Conservation (phyloP, 805 yeast species). For the Saccharomycopsis guyanensis region DNA sequence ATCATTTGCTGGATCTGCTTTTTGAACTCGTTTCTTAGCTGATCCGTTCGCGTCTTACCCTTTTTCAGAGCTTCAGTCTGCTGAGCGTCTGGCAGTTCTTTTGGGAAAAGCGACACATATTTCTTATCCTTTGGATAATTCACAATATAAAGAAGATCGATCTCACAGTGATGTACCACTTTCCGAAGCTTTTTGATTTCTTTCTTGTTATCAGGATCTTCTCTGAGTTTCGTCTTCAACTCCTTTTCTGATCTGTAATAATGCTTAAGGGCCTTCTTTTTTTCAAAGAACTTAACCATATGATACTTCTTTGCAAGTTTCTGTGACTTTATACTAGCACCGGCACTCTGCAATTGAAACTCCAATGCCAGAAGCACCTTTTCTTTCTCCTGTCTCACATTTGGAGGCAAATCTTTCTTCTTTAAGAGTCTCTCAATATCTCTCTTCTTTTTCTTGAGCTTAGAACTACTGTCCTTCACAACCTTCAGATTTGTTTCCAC, state of each 20-base stretch:
- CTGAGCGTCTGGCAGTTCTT: conserved; percentile 27
- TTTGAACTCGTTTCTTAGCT: conserved; percentile 40
- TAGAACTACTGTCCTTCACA: conserved; percentile 30
- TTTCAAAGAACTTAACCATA: conserved; percentile 88
- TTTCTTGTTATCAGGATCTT: conserved; percentile 23
- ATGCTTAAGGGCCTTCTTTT: conserved; percentile 71
- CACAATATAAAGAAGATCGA: conserved; percentile 67
- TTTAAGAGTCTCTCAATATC: conserved; percentile 67
- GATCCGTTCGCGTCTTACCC: conserved; percentile 36
- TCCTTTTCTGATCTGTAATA: conserved; percentile 42
- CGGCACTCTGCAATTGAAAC: conserved; percentile 46
- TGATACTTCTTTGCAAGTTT: conserved; percentile 69
- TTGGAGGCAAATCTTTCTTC: conserved; percentile 50
- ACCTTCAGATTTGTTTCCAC: too few relatives aligned
- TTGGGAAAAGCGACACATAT: conserved; percentile 72
- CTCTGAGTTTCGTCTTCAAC: conserved; percentile 24
- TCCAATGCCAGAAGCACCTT: conserved; percentile 63
- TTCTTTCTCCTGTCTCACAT: conserved; percentile 61
- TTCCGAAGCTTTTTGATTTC: conserved; percentile 38
- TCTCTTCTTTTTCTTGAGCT: conserved; percentile 77
- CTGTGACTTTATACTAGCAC: conserved; percentile 37
- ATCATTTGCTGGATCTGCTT: conserved; percentile 45
- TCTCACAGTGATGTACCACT: conserved; percentile 46
- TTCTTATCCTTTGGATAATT: conserved; percentile 74
- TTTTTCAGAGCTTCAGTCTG: conserved; percentile 24